These are phyloP conservation scores for Terana coerulea DNA, from an alignment of 768 basidiomycete genomes.

Conservation along the genomic window DNA sequence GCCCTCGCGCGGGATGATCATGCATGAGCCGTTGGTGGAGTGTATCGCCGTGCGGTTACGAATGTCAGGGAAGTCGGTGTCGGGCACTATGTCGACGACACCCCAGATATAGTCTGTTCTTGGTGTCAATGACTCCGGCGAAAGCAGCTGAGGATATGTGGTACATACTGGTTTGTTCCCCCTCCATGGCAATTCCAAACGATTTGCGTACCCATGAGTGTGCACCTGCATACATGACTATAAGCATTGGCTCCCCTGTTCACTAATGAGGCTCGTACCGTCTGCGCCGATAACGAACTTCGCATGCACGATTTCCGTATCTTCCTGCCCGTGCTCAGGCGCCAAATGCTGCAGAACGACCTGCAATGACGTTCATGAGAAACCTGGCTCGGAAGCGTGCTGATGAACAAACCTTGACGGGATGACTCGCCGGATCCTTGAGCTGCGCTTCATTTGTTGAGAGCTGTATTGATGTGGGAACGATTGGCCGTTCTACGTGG, in stretches of 20 bases:
- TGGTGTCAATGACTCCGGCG: neutral
- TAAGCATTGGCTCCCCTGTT: neutral
- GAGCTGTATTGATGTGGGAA: slow-evolving; percentile 47
- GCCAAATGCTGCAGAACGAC: slow-evolving; percentile 42
- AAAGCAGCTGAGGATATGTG: neutral
- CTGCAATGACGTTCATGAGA: slow-evolving; percentile 25
- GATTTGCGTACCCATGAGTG: slow-evolving; percentile 80
- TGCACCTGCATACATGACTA: slow-evolving; percentile 62
- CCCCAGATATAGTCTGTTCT: slow-evolving; percentile 75
- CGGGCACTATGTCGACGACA: slow-evolving; percentile 57
- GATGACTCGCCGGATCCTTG: slow-evolving; percentile 34
- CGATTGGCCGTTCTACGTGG: slow-evolving; percentile 46
- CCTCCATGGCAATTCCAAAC: slow-evolving; percentile 67
- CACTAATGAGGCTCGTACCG: slow-evolving; percentile 35
- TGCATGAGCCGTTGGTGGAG: slow-evolving; percentile 45
- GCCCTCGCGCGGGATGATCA: slow-evolving; percentile 49
- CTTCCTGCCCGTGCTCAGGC: slow-evolving; percentile 26
- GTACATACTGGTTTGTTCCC: slow-evolving; percentile 52
- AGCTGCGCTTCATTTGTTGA: slow-evolving; percentile 38
- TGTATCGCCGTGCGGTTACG: slow-evolving; percentile 46
- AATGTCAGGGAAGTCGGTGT: slow-evolving; percentile 52
- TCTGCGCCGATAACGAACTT: slow-evolving; percentile 76
- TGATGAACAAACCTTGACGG: slow-evolving; percentile 26
- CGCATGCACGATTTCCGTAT: slow-evolving; percentile 55
- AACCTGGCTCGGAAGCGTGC: neutral